Conservation (phyloP, 495 filamentous ascomycete genomes). For the Pyrenula aspistea region DNA sequence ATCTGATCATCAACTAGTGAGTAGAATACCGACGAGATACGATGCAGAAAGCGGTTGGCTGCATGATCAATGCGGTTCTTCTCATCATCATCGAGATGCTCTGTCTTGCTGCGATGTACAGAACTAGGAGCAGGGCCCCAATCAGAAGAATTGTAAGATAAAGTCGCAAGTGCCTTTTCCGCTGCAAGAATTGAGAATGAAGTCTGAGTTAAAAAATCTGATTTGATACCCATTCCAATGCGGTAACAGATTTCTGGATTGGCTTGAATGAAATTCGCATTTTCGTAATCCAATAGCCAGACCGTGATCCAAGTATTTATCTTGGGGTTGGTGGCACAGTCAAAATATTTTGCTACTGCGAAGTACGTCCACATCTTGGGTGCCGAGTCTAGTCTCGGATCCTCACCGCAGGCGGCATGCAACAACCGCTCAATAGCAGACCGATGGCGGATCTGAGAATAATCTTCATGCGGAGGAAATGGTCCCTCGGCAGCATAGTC, state of each 20-base stretch:
- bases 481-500: not conserved
- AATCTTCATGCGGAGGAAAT: constrained; percentile 30
- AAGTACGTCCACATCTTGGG: constrained; percentile 51
- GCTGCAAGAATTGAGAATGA: constrained; percentile 36
- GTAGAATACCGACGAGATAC: constrained; percentile 21
- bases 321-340: constrained; percentile 25
- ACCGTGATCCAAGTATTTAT: constrained; percentile 25
- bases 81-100: constrained; percentile 28
- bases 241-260: constrained; percentile 33
- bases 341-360: constrained; percentile 43
- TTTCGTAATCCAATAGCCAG: constrained; percentile 33
- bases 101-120: constrained; percentile 20
- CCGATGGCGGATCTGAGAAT: constrained; percentile 47
- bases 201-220: constrained; percentile 23
- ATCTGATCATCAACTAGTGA: constrained; percentile 23
- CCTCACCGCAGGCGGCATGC: constrained; percentile 33
- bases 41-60: constrained; percentile 28
- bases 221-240: constrained; percentile 31
- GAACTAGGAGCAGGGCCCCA: not conserved
- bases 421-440: constrained; percentile 48
- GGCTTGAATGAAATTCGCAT: constrained; percentile 31
- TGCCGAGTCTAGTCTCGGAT: constrained; percentile 48
- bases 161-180: constrained; percentile 27
- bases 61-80: constrained; percentile 39
- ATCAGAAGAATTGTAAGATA: not conserved